Conservation (phyloP, 2,329 filamentous ascomycete species). For the Calonectria honghensis region DNA sequence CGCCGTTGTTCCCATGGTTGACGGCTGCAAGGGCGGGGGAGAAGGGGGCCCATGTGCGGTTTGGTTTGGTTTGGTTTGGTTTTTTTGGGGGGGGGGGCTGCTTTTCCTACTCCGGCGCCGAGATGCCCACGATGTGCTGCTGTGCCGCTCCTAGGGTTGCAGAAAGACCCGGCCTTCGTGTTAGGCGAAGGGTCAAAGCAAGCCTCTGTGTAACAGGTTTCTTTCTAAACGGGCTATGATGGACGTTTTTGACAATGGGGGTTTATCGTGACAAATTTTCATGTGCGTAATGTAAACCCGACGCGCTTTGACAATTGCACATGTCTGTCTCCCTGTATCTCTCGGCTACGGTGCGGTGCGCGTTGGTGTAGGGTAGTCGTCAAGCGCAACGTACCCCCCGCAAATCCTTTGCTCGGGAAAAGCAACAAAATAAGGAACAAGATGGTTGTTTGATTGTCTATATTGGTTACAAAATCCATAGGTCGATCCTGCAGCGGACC, state of each 20-base stretch:
- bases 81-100: not conserved
- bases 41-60: not conserved
- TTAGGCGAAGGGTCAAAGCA: constrained; percentile 20
- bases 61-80: constrained; percentile 21
- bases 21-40: not conserved
- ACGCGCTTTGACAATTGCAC: constrained; percentile 23
- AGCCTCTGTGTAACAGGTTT: constrained; percentile 13
- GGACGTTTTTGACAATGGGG: not conserved
- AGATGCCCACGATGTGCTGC: constrained; percentile 13
- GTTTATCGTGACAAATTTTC: constrained; percentile 19
- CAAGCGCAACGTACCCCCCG: no score
- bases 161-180: constrained; percentile 21
- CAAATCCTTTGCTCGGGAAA: not conserved
- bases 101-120: constrained; percentile 10
- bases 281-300: constrained; percentile 1
- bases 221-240: not conserved
- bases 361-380: constrained; percentile 2
- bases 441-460: not conserved
- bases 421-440: not conserved
- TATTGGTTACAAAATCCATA: not conserved
- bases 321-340: not conserved
- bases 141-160: constrained; percentile 19
- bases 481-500: not conserved
- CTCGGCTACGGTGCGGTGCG: not conserved
- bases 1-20: constrained; percentile 7